Evolutionary conservation across 2,329 filamentous ascomycete species (phyloP), one percentile per base, ranked within the genome.

Genomic region (Botrytis byssoidea): DNA sequence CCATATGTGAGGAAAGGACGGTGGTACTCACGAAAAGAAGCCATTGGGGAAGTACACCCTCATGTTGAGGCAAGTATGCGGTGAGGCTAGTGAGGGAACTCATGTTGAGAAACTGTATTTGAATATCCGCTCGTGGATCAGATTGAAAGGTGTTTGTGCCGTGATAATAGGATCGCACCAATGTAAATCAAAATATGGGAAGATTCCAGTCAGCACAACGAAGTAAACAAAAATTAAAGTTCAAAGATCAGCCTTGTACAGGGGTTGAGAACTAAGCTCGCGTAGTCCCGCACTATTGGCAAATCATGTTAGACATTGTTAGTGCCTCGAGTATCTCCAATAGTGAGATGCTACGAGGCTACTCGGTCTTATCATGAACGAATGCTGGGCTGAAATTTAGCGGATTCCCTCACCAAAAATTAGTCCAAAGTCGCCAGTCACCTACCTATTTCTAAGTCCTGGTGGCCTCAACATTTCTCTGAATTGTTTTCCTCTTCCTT

Each of bases 41-140:
- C 89, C 89, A 91, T 82, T 89, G 88, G 63, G 90, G 90, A 44
- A 91, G 84, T 12, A 88, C 80, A 55, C 89, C 89, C 51, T 78
- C 76, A 60, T 80, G 75, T 65, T 78, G 76, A n/a, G 80, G 81
- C 20, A 81, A 77, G 73, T 78, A 81, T n/a, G 74, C 32, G 7
- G 42, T 60, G 64, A 79, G 55, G 32, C 73, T 63, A n/a, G 74
- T 72, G 51, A 79, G 72, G n/a, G 78, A 16, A 35, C 75, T 74
- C 71, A 72, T 72, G 22, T 42, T 42, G 48, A 42, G n/a, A n/a
- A 14, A 5, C 1, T 22, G 40, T 42, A 8, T 22, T 68, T 9
- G 35, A 42, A 16, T 22, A 16, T 32, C 29, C n/a, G 35, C 20
- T 68, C 40, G 8, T 37, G 14, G 5, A 42, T 55, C 25, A 12